These are phyloP conservation scores for Cardamine occulta DNA, from an alignment of 345 rosid genomes.

Conservation along the genomic window DNA sequence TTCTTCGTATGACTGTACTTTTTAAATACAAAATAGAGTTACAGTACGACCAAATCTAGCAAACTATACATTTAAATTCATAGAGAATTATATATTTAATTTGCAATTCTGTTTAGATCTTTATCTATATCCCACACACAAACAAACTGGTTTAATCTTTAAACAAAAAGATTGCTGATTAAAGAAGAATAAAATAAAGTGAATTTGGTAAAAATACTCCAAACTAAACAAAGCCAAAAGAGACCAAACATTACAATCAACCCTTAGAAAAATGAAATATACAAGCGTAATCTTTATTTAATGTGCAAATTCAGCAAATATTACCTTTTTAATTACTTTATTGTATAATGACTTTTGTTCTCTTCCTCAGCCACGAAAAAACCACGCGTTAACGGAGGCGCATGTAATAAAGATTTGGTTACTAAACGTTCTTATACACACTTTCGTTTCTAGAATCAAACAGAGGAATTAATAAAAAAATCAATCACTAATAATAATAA, in stretches of 20 bases:
- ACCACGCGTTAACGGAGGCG: slow-evolving; percentile 37
- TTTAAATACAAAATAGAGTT: not conserved
- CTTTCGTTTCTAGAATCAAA: slow-evolving; percentile 18
- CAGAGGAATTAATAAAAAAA: slow-evolving; percentile 2
- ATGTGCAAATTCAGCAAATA: slow-evolving; percentile 31
- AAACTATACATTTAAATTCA: not conserved
- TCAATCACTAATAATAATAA: slow-evolving; percentile 7
- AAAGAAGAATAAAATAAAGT: not conserved
- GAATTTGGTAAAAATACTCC: slow-evolving; percentile 15
- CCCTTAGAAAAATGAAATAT: not conserved
- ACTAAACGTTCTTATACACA: not conserved
- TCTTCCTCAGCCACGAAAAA: not conserved
- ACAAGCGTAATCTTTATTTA: not conserved
- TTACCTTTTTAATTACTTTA: not conserved
- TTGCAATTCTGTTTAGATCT: not conserved
- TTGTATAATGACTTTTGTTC: not conserved
- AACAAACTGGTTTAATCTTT: not conserved
- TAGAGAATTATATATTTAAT: not conserved
- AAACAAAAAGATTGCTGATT: not conserved
- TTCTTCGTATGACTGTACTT: not conserved
- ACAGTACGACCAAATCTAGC: not conserved
- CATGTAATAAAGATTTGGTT: slow-evolving; percentile 33
- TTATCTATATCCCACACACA: too few species aligned
- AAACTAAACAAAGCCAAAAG: slow-evolving; percentile 25
- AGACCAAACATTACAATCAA: slow-evolving; percentile 15